These are phyloP conservation scores for Phyllosticta citriasiana DNA, from an alignment of 2,329 filamentous ascomycete genomes.

Conservation along the genomic window DNA sequence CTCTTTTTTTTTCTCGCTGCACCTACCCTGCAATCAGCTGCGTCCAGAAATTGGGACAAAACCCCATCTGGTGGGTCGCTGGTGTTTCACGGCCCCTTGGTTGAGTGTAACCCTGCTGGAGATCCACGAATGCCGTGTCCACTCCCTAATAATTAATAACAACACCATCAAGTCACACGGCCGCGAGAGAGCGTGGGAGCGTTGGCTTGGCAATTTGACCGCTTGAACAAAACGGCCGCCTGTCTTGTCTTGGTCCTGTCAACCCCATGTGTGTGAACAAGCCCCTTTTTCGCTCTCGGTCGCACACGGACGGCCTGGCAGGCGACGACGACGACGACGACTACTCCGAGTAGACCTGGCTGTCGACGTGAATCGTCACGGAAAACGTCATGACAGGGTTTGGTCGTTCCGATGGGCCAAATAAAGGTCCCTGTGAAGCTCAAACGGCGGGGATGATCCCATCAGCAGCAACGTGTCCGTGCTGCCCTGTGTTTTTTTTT, in stretches of 20 bases:
- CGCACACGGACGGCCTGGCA: neutral
- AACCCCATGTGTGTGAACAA: neutral
- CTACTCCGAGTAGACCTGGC: no score
- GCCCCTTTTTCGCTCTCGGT: neutral
- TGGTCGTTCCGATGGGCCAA: neutral
- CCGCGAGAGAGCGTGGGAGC: neutral
- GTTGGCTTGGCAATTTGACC: neutral
- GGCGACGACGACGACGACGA: neutral
- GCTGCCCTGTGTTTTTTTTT: neutral
- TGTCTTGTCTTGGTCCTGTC: neutral
- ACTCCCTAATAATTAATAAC: neutral
- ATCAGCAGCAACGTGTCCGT: neutral
- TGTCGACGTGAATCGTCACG: neutral
- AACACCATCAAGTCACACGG: neutral
- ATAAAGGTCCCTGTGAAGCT: neutral
- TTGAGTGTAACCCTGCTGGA: neutral
- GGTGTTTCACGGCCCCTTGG: neutral
- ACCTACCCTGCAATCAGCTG: neutral
- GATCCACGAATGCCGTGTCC: neutral
- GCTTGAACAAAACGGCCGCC: neutral
- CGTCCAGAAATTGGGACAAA: neutral
- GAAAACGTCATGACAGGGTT: neutral
- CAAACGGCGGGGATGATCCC: neutral
- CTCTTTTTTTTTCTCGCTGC: neutral
- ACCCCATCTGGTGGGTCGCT: neutral